A percentile compares a stretch with the other conserved stretches of the same genome.
phyloP scores from a whole-genome alignment of 371 early-diverging fungal genomes.

The Vairimorpha necatrix region DNA sequence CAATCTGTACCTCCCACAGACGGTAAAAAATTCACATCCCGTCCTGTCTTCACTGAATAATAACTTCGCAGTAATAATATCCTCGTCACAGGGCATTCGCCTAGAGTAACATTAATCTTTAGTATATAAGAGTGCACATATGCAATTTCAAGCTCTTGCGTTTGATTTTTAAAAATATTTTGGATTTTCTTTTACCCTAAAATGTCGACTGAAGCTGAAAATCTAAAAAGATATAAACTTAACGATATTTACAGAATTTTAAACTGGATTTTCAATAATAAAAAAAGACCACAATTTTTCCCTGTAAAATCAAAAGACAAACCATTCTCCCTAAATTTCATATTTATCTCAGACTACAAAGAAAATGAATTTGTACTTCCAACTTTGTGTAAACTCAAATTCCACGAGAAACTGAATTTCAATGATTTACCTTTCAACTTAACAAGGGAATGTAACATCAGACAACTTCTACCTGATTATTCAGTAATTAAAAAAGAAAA shows the following conservation, averaged over 20 bases:
- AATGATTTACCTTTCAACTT: constrained; percentile 13
- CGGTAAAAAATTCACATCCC: too few relatives aligned
- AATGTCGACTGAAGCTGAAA: background rate
- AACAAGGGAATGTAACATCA: constrained; percentile 6
- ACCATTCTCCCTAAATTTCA: background rate
- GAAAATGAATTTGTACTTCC: constrained; percentile 6
- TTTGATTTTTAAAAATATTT: background rate
- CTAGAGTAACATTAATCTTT: too few relatives aligned
- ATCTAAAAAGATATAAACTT: constrained; percentile 27
- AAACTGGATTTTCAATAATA: constrained; percentile 28
- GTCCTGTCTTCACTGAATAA: too few relatives aligned
- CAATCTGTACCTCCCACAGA: too few relatives aligned
- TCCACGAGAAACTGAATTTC: constrained; percentile 33
- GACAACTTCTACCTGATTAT: background rate
- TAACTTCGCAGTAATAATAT: too few relatives aligned
- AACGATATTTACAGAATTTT: constrained; percentile 40
- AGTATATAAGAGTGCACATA: too few relatives aligned
- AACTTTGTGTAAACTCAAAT: background rate
- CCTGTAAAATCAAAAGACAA: constrained; percentile 6
- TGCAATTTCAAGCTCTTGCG: too few relatives aligned
- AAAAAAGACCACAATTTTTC: constrained; percentile 27
- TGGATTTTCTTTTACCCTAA: background rate
- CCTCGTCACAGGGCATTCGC: too few relatives aligned
- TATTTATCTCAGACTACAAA: constrained; percentile 1
- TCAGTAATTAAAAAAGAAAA: constrained; percentile 19